phyloP scores from a whole-genome alignment of 2,329 filamentous ascomycete genomes.

The Ophiostoma novo-ulmi region DNA sequence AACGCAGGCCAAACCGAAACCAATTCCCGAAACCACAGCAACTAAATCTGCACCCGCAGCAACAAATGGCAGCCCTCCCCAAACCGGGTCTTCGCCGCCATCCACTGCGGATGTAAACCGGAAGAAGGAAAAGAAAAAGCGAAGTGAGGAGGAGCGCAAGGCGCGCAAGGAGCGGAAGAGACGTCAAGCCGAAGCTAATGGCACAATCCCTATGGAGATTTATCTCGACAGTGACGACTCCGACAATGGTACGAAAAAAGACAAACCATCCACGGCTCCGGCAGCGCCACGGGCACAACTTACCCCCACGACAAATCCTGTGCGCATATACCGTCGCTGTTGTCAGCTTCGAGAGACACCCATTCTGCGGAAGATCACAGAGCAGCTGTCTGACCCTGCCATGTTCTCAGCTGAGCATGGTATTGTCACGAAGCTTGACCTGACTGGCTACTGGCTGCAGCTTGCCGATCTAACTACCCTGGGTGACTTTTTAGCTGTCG shows the following conservation, averaged over 20 bases:
- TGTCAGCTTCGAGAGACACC: slow-evolving; percentile 91
- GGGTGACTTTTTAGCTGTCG: slow-evolving; percentile 88
- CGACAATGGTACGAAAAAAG: slow-evolving; percentile 28
- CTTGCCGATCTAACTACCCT: slow-evolving; percentile 79
- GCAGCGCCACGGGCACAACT: slow-evolving; percentile 52
- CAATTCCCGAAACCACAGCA: slow-evolving; percentile 32
- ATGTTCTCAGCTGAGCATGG: slow-evolving; percentile 63
- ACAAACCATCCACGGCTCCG: slow-evolving; percentile 31
- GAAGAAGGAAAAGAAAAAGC: slow-evolving; percentile 95
- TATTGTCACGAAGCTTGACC: slow-evolving; percentile 74
- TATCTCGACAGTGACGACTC: slow-evolving; percentile 63
- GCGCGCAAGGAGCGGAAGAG: slow-evolving; percentile 86
- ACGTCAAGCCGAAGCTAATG: slow-evolving; percentile 79
- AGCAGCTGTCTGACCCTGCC: slow-evolving; percentile 71
- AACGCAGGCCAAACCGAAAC: slow-evolving; percentile 1
- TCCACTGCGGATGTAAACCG: slow-evolving; percentile 43
- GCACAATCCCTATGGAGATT: slow-evolving; percentile 78
- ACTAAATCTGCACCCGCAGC: background rate
- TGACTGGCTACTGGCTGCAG: slow-evolving; percentile 79
- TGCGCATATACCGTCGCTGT: slow-evolving; percentile 87
- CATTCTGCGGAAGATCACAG: slow-evolving; percentile 84
- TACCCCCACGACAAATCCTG: slow-evolving; percentile 80
- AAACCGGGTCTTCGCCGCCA: slow-evolving; percentile 14
- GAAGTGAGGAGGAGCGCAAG: slow-evolving; percentile 86
- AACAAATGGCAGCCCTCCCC: slow-evolving; percentile 1